Base-by-base conservation (phyloP, 2,329 filamentous ascomycete genomes). In the Diaporthe aspalathi region DNA sequence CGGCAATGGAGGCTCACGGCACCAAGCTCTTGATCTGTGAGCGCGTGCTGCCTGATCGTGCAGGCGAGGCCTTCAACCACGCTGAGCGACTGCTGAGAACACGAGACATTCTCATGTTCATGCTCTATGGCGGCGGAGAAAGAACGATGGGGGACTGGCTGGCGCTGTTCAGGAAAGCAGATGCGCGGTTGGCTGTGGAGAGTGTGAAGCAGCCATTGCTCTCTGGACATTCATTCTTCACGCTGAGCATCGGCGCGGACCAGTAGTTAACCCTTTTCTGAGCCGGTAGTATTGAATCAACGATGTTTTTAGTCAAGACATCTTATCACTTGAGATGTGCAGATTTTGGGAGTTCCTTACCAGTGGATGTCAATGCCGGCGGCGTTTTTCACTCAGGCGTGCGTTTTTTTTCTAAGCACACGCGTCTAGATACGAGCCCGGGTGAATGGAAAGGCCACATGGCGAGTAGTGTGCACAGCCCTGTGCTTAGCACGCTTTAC, bases 1-100 rank as follows among this genome's bases (percentile, higher is more conserved):
- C 81, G 3, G 81, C 77, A 3, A 68, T 83, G 68, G 78, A 78
- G 72, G 73, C 52, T 3, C 56, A 71, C 43, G 70, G 70, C 5
- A 62, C 73, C 17, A 68, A 67, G 68, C 67, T 74, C 8, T 70
- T 70, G 12, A 43, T 74, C 9, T 47, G 57, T 40, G 70, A 74
- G 50, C 72, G 73, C 14, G 66, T 74, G 38, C 57, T 74, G 16
- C 73, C 73, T n/a, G 72, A 73, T 22, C 52, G 24, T 27, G 43
- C n/a, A 20, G 71, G 60, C 3, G 67, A 73, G 47, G 66, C 73
- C 22, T 62, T 67, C n/a, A 68, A 69, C 22, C 66, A 73, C 49
- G 56, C 50, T 35, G 73, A 74, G 62, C 56, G 70, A 29, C 56
- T 70, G 17, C 38, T 63, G 3, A 40, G 57, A 29, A 45, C 35